These are phyloP conservation scores for Russula earlei DNA, from an alignment of 768 basidiomycete species.

Conservation along the genomic window DNA sequence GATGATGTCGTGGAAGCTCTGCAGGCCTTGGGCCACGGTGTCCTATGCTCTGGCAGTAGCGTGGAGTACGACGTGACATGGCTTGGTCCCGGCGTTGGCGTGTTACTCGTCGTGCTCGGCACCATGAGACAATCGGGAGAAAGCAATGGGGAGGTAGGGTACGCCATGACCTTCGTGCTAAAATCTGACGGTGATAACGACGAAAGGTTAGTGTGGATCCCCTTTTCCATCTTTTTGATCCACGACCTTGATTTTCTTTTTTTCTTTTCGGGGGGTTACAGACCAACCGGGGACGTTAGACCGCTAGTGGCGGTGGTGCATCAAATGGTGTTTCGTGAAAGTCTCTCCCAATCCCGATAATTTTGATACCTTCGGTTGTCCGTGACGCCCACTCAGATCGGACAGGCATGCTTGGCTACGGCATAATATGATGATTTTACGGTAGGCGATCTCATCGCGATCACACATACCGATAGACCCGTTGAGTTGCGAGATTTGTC, in stretches of 20 bases:
- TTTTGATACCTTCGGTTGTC: background rate
- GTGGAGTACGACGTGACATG: constrained; percentile 9
- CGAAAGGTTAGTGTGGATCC: background rate
- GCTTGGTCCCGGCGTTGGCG: background rate
- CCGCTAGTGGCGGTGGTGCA: constrained; percentile 12
- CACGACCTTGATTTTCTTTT: background rate
- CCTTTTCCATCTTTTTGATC: background rate
- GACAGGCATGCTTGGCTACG: no score
- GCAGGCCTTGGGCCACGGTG: background rate
- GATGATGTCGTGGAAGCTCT: background rate
- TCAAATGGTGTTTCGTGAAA: constrained; percentile 5
- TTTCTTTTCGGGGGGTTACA: background rate
- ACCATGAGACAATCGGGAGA: background rate
- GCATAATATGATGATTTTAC: background rate
- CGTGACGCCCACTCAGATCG: background rate
- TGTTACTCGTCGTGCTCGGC: constrained; percentile 8
- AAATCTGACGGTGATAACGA: background rate
- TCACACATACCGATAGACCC: no score
- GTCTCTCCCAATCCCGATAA: background rate
- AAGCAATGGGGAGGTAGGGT: background rate
- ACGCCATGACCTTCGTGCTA: constrained; percentile 14
- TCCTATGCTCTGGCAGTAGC: background rate
- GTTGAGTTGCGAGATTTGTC: no score
- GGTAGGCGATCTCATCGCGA: no score
- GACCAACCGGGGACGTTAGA: background rate